Evolutionary conservation across 257 asterid species (phyloP).

Genomic region (Solanum raphanifolium): DNA sequence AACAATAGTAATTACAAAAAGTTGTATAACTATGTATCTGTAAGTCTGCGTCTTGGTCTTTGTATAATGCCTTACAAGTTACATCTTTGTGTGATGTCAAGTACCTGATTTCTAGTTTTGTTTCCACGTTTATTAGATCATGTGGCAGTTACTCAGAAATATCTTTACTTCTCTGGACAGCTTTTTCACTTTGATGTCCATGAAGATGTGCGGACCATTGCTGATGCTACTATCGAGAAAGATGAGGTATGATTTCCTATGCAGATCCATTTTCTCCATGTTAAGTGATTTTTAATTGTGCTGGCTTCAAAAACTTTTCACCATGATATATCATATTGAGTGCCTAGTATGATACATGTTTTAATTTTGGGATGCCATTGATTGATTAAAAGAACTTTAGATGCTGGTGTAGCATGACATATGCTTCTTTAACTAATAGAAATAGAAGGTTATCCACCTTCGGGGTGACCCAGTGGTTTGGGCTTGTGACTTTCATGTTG

Average conservation of each 20-base stretch:
- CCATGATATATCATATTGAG: not conserved
- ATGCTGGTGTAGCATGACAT: not conserved
- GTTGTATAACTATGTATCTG: not conserved
- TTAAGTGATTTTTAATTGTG: not conserved
- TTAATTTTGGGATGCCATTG: not conserved
- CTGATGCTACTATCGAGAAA: slow-evolving; percentile 93
- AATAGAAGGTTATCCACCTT: not conserved
- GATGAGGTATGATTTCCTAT: slow-evolving; percentile 63
- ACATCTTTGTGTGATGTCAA: not conserved
- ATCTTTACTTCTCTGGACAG: slow-evolving; percentile 22
- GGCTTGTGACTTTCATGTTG: too few species aligned
- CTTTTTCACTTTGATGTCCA: slow-evolving; percentile 99
- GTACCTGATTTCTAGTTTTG: not conserved
- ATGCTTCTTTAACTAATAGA: not conserved
- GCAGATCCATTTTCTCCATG: not conserved
- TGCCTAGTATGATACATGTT: not conserved
- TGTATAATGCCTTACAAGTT: not conserved
- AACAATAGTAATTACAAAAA: not conserved
- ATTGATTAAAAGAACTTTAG: not conserved
- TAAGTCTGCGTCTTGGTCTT: not conserved
- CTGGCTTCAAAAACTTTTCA: not conserved
- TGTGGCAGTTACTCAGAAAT: not conserved
- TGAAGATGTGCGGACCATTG: slow-evolving; percentile 95
- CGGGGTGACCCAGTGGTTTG: too few species aligned
- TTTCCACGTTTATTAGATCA: not conserved